Percentiles rank a stretch among this genome's conserved stretches.
Evolutionary conservation across 768 basidiomycete genomes (phyloP).

Genomic region (Lactarius quietus): DNA sequence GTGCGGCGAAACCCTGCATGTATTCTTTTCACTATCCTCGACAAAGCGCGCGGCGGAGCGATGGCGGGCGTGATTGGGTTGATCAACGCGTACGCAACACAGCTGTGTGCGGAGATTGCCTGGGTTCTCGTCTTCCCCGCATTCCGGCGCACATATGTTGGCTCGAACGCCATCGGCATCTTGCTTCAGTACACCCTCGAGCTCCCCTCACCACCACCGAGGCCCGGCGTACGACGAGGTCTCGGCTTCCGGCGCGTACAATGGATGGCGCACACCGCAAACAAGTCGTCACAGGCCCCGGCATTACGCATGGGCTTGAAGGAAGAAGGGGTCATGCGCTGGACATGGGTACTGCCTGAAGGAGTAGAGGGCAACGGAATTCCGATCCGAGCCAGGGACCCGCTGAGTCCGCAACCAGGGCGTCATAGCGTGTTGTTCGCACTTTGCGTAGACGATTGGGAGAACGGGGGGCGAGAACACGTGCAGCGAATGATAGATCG

Average conservation of each 20-base stretch:
- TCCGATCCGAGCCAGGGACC: constrained; percentile 28
- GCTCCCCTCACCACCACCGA: too few relatives aligned
- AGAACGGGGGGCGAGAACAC: constrained; percentile 37
- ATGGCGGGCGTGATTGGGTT: too few relatives aligned
- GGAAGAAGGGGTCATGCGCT: constrained; percentile 40
- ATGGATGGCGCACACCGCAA: constrained; percentile 40
- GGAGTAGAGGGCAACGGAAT: constrained; percentile 12
- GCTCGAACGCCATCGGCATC: too few relatives aligned
- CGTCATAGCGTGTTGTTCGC: constrained; percentile 48
- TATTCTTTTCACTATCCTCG: too few relatives aligned
- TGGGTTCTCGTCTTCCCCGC: too few relatives aligned
- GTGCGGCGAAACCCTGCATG: too few relatives aligned
- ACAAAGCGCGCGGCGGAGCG: too few relatives aligned
- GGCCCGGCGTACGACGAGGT: constrained; percentile 29
- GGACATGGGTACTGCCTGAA: constrained; percentile 35
- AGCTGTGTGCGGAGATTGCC: too few relatives aligned
- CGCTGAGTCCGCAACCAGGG: constrained; percentile 33
- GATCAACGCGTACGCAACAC: too few relatives aligned
- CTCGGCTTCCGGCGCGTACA: constrained; percentile 44
- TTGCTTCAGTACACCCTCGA: too few relatives aligned
- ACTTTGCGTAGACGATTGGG: constrained; percentile 63
- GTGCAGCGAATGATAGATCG: constrained; percentile 35
- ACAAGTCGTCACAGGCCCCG: constrained; percentile 36
- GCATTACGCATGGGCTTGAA: constrained; percentile 47
- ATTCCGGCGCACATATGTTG: too few relatives aligned